Evolutionary conservation across 1,284 basidiomycete genomes (phyloP).

Genomic region (Tilletiaria anomala): DNA sequence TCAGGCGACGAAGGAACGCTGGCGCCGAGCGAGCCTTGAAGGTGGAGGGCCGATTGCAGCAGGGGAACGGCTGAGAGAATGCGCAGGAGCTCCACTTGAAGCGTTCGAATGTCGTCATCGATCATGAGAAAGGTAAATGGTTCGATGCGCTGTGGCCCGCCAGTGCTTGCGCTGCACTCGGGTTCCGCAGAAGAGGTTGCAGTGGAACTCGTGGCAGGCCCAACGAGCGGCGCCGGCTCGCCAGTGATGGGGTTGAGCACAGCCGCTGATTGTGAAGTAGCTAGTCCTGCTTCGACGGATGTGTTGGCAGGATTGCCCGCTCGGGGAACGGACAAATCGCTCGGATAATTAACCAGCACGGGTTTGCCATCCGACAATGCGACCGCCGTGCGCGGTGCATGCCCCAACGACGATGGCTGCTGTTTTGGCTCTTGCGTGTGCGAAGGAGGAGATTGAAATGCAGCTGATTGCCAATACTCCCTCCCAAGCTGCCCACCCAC

Average conservation of each 20-base stretch:
- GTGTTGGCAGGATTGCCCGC: too few species aligned
- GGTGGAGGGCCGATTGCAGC: conserved; percentile 13
- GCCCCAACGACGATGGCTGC: too few species aligned
- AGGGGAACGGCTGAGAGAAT: conserved; percentile 20
- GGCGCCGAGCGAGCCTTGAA: background rate
- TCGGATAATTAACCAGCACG: conserved; percentile 17
- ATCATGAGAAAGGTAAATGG: conserved; percentile 26
- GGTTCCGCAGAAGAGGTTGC: background rate
- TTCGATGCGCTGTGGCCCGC: conserved; percentile 3
- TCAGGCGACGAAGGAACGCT: background rate
- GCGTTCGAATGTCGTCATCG: conserved; percentile 22
- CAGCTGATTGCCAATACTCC: too few species aligned
- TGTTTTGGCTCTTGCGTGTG: too few species aligned
- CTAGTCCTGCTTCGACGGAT: too few species aligned
- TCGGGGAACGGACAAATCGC: conserved; percentile 10
- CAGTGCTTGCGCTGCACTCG: too few species aligned
- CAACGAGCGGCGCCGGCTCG: conserved; percentile 13
- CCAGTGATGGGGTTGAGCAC: conserved; percentile 26
- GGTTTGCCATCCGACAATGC: conserved; percentile 15
- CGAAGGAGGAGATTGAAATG: too few species aligned
- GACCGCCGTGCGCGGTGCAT: conserved; percentile 11
- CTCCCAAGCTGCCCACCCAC: too few species aligned
- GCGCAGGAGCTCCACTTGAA: conserved; percentile 21
- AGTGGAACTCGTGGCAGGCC: background rate
- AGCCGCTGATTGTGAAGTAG: too few species aligned